Conservation (phyloP, 78 protist genomes). For the Dictyostelium firmibasis region DNA sequence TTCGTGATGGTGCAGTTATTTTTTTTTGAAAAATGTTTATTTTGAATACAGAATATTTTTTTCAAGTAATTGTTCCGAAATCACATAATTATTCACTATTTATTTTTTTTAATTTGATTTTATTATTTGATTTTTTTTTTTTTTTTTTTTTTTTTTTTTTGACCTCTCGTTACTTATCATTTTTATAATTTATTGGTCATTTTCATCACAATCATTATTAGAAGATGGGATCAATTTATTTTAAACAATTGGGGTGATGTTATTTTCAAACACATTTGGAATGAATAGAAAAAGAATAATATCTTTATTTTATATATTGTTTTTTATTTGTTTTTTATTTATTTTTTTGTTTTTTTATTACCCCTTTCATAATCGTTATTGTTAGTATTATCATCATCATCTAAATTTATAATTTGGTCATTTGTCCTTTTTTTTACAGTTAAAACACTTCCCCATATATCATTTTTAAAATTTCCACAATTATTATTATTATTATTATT, state of each 20-base stretch:
- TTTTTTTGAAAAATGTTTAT: background rate
- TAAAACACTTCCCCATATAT: slow-evolving; percentile 15
- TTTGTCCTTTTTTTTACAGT: slow-evolving; percentile 22
- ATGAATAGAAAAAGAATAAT: no score
- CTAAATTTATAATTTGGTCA: slow-evolving; percentile 9
- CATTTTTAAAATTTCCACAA: background rate
- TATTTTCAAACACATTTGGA: no score
- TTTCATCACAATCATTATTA: no score
- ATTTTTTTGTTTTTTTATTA: background rate
- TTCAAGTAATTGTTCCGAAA: background rate
- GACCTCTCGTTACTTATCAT: no score
- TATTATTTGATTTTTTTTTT: background rate
- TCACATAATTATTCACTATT: no score
- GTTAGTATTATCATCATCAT: background rate
- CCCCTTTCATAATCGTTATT: background rate
- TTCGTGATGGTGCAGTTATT: background rate
- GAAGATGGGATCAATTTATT: no score
- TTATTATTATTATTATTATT: background rate
- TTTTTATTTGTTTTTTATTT: background rate
- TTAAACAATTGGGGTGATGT: no score
- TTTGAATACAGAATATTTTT: background rate
- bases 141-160: no score
- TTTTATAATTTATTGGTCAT: no score
- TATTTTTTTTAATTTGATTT: background rate
- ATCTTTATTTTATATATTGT: no score